Conservation (phyloP, 768 basidiomycete species). For the Mrakia frigida region DNA sequence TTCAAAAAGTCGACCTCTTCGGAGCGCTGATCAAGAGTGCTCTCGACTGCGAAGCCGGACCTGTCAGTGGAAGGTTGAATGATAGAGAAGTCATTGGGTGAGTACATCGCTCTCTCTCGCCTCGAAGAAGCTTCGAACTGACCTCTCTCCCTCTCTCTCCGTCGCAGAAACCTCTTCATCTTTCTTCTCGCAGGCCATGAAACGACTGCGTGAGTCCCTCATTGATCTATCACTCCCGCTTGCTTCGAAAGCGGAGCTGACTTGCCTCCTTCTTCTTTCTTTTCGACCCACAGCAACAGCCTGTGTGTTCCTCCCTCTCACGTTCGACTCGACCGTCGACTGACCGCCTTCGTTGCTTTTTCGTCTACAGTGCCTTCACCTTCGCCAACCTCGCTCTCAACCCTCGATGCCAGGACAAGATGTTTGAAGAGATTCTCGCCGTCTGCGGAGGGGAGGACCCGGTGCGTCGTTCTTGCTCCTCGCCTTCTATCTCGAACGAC, state of each 20-base stretch:
- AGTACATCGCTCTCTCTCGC: too few species aligned
- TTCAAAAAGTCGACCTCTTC: constrained; percentile 21
- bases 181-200: constrained; percentile 60
- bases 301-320: neutral
- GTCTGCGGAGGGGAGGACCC: constrained; percentile 36
- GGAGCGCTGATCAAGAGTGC: constrained; percentile 22
- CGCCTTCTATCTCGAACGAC: neutral
- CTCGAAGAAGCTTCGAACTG: too few species aligned
- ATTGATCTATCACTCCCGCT: neutral
- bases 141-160: neutral
- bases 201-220: constrained; percentile 47
- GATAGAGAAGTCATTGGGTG: constrained; percentile 30
- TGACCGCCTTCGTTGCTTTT: neutral
- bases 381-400: constrained; percentile 51
- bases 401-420: constrained; percentile 52
- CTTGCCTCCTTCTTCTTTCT: neutral
- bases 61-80: neutral
- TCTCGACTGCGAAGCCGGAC: constrained; percentile 9
- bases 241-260: neutral
- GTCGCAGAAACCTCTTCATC: constrained; percentile 44
- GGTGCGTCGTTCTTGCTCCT: neutral
- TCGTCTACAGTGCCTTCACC: constrained; percentile 47
- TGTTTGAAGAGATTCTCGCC: constrained; percentile 49
- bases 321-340: neutral
- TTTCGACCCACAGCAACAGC: neutral